Evolutionary conservation across 2,329 filamentous ascomycete genomes (phyloP), one percentile per base, ranked within the genome.

Genomic region (Plenodomus biglobosus): DNA sequence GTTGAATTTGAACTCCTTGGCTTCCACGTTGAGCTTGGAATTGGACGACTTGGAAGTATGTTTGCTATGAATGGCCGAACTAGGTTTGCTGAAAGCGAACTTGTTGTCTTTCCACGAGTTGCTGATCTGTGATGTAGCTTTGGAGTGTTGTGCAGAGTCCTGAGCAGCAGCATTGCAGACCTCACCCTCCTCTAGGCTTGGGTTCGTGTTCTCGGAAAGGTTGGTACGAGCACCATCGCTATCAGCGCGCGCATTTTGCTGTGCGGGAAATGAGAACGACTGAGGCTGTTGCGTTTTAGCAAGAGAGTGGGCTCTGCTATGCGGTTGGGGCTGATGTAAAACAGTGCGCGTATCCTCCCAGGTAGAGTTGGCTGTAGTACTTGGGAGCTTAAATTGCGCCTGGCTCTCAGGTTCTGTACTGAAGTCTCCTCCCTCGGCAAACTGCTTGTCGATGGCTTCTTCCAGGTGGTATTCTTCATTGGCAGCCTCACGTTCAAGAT

Each of bases 401-500:
- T 55, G 64, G 24, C 55, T 52, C 44, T 71, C 63, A 52, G 69
- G 61, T 51, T 72, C 84, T 1, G 85, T 86, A 61, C 84, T 88
- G 64, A 89, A 75, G 62, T 64, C 68, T 57, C 90, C 87, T 46
- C 88, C 86, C 58, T 91, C 86, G 50, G 92, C 87, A 40, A 92
- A 77, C 62, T 92, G 86, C 44, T 87, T 85, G 42, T 89, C 85
- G 53, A 92, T 84, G 52, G 89, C 85, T 66, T 91, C 85, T 66
- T 92, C 88, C 52, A 94, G 73, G 61, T 92, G 89, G 64, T 94
- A 92, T 62, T 95, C 89, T 3, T 88, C 86, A 64, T 92, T 88
- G 41, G 94, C 87, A 46, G 95, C 86, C 58, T 94, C 90, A 53
- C 86, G 86, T 68, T 96, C 90, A 19, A 95, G 79, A 38, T 84